These are phyloP conservation scores for Onygena corvina DNA, from an alignment of 2,329 filamentous ascomycete species.

Conservation along the genomic window DNA sequence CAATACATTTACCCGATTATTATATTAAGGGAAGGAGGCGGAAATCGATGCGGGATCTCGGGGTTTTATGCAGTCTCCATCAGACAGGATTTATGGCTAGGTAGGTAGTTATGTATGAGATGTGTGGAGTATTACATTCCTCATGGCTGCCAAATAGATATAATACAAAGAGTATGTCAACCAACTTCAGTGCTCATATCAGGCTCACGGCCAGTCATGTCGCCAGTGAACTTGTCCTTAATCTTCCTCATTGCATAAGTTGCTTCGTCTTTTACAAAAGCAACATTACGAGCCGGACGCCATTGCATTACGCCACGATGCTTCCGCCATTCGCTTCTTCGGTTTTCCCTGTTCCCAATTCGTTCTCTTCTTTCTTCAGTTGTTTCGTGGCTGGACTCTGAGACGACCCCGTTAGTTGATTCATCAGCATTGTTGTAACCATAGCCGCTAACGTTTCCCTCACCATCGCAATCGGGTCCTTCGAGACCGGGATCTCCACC, in stretches of 20 bases:
- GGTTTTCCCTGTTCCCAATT: conserved; percentile 27
- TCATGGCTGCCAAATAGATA: too few species aligned
- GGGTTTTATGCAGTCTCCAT: too few species aligned
- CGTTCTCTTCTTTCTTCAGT: conserved; percentile 15
- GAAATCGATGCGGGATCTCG: too few species aligned
- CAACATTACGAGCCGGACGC: conserved; percentile 73
- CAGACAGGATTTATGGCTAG: too few species aligned
- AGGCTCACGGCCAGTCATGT: conserved; percentile 67
- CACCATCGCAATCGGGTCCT: neutral
- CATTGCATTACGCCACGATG: conserved; percentile 91
- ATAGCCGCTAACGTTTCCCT: neutral
- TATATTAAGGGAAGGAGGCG: too few species aligned
- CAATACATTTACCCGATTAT: too few species aligned
- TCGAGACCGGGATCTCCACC: neutral
- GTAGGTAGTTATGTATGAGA: neutral
- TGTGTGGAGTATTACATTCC: too few species aligned
- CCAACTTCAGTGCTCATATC: conserved; percentile 66
- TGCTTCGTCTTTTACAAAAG: conserved; percentile 80
- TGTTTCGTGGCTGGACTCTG: conserved; percentile 13
- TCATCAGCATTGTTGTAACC: conserved; percentile 12
- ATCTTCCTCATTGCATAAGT: conserved; percentile 65
- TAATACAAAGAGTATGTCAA: neutral
- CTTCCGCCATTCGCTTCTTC: conserved; percentile 57
- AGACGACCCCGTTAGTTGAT: neutral
- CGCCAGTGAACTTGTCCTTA: conserved; percentile 59